Conservation (phyloP, 139 green algal genomes). For the Parachlorella kessleri region DNA sequence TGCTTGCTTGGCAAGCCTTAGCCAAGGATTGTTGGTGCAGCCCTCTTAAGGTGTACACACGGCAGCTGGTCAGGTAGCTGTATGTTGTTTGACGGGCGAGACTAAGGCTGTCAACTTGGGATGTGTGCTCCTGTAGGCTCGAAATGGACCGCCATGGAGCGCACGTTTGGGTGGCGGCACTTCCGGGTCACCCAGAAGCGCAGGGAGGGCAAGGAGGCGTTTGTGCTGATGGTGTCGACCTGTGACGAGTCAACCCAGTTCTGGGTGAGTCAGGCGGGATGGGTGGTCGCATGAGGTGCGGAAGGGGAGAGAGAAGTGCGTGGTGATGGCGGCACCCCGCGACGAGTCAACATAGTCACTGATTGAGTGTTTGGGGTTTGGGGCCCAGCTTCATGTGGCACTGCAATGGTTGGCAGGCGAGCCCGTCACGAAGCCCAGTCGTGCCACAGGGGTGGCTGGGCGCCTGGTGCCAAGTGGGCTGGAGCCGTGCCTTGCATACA, state of each 20-base stretch:
- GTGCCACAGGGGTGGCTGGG: background rate
- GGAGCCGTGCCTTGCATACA: no score
- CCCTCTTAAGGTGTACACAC: no score
- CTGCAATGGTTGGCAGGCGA: background rate
- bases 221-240: constrained; percentile 58
- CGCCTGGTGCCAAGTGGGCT: no score
- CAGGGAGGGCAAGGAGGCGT: constrained; percentile 42
- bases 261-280: constrained; percentile 40
- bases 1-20: no score
- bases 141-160: constrained; percentile 72
- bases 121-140: no score
- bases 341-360: constrained; percentile 28
- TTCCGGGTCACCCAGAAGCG: constrained; percentile 57
- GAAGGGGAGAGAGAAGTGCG: constrained; percentile 37
- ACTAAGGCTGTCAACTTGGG: no score
- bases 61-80: no score
- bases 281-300: constrained; percentile 35
- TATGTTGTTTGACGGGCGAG: no score
- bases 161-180: constrained; percentile 65
- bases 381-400: background rate
- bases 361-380: background rate
- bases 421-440: no score
- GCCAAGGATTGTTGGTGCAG: no score
- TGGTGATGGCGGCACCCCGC: constrained; percentile 56
- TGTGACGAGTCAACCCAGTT: constrained; percentile 53